Evolutionary conservation across 2,329 filamentous ascomycete species (phyloP).

Genomic region (Diplodia mutila): DNA sequence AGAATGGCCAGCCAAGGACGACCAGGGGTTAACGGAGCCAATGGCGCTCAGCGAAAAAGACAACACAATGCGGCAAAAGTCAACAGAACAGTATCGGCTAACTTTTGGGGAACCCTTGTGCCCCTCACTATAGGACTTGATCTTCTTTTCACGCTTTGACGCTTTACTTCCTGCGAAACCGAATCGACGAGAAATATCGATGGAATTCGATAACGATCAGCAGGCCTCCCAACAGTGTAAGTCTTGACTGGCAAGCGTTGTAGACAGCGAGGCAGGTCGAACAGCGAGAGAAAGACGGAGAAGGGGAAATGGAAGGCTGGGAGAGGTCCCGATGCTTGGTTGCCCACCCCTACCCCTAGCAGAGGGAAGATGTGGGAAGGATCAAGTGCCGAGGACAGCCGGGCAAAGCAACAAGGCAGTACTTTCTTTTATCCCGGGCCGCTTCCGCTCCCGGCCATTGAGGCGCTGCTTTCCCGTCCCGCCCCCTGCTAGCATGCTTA

Average conservation of each 20-base stretch:
- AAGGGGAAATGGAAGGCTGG: not conserved
- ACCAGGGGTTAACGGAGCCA: not conserved
- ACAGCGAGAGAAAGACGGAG: not conserved
- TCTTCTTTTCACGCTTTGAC: not conserved
- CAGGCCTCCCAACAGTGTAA: not conserved
- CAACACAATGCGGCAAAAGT: not conserved
- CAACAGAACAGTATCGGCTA: constrained; percentile 3
- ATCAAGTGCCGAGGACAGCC: not conserved
- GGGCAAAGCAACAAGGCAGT: not conserved
- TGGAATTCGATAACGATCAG: not conserved
- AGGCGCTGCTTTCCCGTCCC: not conserved
- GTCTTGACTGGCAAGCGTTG: not conserved
- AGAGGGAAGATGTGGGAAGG: not conserved
- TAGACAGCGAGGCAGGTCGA: not conserved
- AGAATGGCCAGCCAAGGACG: constrained; percentile 18
- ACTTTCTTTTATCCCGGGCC: constrained; percentile 1
- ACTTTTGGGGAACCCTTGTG: constrained; percentile 1
- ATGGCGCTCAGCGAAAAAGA: not conserved
- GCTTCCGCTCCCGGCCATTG: constrained; percentile 4
- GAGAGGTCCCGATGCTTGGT: not conserved
- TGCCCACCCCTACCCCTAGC: not conserved
- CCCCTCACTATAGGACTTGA: constrained; percentile 20
- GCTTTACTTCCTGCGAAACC: not conserved
- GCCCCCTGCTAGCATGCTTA: not conserved
- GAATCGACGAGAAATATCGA: not conserved